A percentile compares a stretch with the other conserved stretches of the same genome.
Conservation (phyloP, 768 basidiomycete species). For the Leccinellum luteum region DNA sequence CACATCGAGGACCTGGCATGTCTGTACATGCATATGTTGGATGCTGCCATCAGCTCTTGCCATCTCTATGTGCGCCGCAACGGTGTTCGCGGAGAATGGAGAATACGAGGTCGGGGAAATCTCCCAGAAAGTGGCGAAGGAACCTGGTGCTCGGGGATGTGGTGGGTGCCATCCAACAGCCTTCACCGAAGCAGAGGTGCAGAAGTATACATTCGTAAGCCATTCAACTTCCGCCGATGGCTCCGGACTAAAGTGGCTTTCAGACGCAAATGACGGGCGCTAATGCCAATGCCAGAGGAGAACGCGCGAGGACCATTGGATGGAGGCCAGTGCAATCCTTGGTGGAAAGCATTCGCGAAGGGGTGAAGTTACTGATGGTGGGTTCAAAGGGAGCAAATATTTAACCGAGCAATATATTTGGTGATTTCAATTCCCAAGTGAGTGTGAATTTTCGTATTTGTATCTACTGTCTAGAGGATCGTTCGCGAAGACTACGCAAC, state of each 20-base stretch:
- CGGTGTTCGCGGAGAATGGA: constrained; percentile 52
- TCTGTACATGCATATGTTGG: constrained; percentile 45
- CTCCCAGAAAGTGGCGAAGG: constrained; percentile 38
- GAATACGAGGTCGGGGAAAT: constrained; percentile 46
- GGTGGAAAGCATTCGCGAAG: constrained; percentile 39
- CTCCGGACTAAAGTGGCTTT: not conserved
- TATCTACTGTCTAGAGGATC: not conserved
- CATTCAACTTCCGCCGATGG: not conserved
- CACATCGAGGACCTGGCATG: constrained; percentile 48
- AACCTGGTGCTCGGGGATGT: constrained; percentile 26
- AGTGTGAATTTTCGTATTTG: not conserved
- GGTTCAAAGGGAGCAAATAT: not conserved
- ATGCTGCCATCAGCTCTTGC: constrained; percentile 27
- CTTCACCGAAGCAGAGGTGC: constrained; percentile 34
- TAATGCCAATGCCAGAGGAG: constrained; percentile 20
- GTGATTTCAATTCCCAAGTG: not conserved
- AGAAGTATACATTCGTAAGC: constrained; percentile 16
- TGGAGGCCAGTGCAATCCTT: constrained; percentile 35
- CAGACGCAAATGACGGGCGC: constrained; percentile 18
- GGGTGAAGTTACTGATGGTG: constrained; percentile 31
- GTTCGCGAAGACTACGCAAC: not conserved
- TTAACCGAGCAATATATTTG: not conserved
- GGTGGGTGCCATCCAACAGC: constrained; percentile 33
- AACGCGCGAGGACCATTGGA: constrained; percentile 19
- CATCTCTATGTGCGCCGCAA: constrained; percentile 31